These are phyloP conservation scores for Nemania serpens DNA, from an alignment of 2,329 filamentous ascomycete genomes.

Conservation along the genomic window DNA sequence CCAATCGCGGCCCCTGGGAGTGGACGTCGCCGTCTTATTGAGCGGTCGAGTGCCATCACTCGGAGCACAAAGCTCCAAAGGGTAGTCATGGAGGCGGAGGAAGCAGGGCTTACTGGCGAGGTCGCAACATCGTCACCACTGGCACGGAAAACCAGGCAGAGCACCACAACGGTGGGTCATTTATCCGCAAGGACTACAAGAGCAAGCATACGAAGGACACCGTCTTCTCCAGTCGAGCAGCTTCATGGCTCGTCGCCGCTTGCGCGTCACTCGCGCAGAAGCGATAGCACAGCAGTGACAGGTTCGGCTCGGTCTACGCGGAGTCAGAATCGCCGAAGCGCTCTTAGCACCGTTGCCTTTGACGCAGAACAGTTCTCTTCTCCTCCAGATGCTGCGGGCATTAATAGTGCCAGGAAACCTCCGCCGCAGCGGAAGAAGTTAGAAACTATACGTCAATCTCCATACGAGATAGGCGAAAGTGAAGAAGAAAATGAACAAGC, in stretches of 20 bases:
- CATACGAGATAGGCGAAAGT: slow-evolving; percentile 21
- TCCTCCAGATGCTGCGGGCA: slow-evolving; percentile 37
- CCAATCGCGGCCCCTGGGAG: slow-evolving; percentile 61
- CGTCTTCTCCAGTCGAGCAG: slow-evolving; percentile 23
- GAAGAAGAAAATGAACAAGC: slow-evolving; percentile 34
- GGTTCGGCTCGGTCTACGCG: slow-evolving; percentile 35
- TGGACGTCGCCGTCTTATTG: slow-evolving; percentile 52
- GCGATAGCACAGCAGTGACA: slow-evolving; percentile 27
- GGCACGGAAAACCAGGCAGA: slow-evolving; percentile 47
- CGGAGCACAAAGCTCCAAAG: slow-evolving; percentile 52
- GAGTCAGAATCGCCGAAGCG: slow-evolving; percentile 31
- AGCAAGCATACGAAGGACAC: slow-evolving; percentile 28
- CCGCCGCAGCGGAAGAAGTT: slow-evolving; percentile 32
- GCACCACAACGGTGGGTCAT: slow-evolving; percentile 35
- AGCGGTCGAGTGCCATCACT: slow-evolving; percentile 42
- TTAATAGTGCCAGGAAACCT: slow-evolving; percentile 36
- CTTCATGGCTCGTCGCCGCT: slow-evolving; percentile 33
- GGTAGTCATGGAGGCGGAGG: slow-evolving; percentile 42
- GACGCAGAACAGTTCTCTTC: slow-evolving; percentile 36
- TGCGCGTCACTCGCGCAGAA: slow-evolving; percentile 29
- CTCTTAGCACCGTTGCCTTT: slow-evolving; percentile 24
- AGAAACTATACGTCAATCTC: slow-evolving; percentile 19
- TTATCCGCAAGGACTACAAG: slow-evolving; percentile 41
- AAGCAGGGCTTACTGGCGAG: slow-evolving; percentile 37
- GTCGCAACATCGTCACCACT: slow-evolving; percentile 50